Evolutionary conservation across 2,329 filamentous ascomycete species (phyloP), one percentile per base, ranked within the genome.

Genomic region (Pseudogymnoascus sp.): DNA sequence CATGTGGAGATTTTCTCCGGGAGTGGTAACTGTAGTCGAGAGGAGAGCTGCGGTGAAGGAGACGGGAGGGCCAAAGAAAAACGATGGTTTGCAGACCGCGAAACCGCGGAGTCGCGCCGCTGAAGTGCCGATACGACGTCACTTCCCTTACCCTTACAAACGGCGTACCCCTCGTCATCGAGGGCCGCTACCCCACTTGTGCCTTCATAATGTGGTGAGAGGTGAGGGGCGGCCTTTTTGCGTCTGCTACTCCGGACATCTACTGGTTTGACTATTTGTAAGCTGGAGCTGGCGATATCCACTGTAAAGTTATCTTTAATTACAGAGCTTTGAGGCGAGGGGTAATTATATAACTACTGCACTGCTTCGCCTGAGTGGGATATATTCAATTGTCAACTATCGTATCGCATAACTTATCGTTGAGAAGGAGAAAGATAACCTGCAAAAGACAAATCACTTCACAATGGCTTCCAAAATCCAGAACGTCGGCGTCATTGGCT

Each of bases 401-500:
- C 9, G 9, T 21, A 44, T 5, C 19, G 19, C 19, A 44, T 44
- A 23, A 7, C 40, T 11, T 23, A 19, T 15, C 15, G 40, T 15
- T 15, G 19, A 44, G 40, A 17, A 21, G 13, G 4, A 13, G 19
- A 46, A 23, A 26, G 4, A 11, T 7, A 6, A 26, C 23, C 11
- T 21, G 15, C 9, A 21, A 42, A 15, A 7, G 3, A 42, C 21
- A 21, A 42, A 9, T 11, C 9, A 44, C 40, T 23, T 40, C 62
- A 66, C 38, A 62, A 72, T 72, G 71, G 67, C 68, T 64, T 23
- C 59, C 35, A 79, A 78, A 70, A 74, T 73, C 19, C 82, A 78
- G 72, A 86, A 85, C 65, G 79, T 85, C 63, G 83, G 81, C 56
- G 74, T 86, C 40, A 79, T 86, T 64, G 83, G 84, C 70, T 86